phyloP scores from a whole-genome alignment of 345 rosid genomes.

The Erysimum cheiranthoides region DNA sequence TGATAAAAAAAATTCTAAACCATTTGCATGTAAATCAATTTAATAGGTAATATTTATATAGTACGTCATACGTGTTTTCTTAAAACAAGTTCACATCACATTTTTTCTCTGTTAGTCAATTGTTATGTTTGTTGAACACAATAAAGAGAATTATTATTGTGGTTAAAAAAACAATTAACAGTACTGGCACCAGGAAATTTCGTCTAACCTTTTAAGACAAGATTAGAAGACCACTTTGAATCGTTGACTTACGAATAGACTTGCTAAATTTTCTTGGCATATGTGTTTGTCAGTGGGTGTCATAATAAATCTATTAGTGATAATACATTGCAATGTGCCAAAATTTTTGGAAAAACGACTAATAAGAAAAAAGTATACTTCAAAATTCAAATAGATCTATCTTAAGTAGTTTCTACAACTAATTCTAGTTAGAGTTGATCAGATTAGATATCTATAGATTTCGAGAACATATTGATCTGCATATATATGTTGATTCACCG shows the following conservation, averaged over 20 bases:
- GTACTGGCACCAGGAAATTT: constrained; percentile 35
- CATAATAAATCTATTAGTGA: constrained; percentile 1
- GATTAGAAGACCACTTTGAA: constrained; percentile 23
- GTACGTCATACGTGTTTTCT: background rate
- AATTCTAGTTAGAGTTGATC: background rate
- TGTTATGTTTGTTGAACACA: background rate
- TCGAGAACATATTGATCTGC: background rate
- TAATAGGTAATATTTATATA: background rate
- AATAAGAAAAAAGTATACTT: too few species aligned
- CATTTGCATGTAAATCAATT: constrained; percentile 2
- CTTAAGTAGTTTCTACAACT: background rate
- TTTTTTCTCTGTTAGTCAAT: background rate
- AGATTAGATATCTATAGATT: background rate
- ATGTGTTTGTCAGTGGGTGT: constrained; percentile 11
- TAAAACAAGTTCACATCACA: background rate
- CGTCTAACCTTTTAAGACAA: constrained; percentile 23
- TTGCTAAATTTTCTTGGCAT: background rate
- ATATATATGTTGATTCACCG: background rate
- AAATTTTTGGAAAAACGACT: background rate
- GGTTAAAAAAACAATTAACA: background rate
- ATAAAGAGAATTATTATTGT: constrained; percentile 3
- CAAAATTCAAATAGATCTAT: too few species aligned
- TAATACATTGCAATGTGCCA: background rate
- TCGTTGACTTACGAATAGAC: constrained; percentile 42
- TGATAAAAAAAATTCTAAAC: background rate